Evolutionary conservation across 1,139 yeast species (phyloP), one percentile per base, ranked within the genome.

Genomic region (Eremothecium sinecaudum): DNA sequence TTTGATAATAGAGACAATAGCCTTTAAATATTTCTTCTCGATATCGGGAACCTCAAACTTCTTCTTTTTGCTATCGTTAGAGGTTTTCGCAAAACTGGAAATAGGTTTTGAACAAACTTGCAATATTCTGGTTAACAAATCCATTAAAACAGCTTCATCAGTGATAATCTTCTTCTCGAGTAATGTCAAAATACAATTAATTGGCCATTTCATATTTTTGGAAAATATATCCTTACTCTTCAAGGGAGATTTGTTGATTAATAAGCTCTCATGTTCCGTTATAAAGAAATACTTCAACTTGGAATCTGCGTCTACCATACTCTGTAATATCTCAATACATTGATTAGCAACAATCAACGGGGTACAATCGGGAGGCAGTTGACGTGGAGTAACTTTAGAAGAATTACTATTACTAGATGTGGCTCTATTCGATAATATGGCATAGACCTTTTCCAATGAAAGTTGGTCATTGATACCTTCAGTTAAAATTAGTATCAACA

Each of bases 81-180:
- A 46, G 3, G 55, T 55, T 37, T 62, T 63, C 31, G 65, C 64
- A 40, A 77, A 61, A 0, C 69, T 63, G 20, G 68, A 69, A 37
- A 86, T 63, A 1, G 94, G 87, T 41, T 80, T 69, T 0, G 94
- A 80, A 5, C 92, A 74, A 31, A 79, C 73, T 49, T 81, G 90
- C 29, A 86, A 64, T 8, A 84, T 73, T 37, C 82, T 65, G 0
- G 95, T 79, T 25, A 84, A 62, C 24, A 77, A 61, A 50, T 86
- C 95, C 75, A 86, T 71, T 43, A 84, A 67, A 3, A 75, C 72
- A 11, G 79, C 75, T 52, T 81, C 93, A 38, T 79, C 82, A 21
- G 73, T 71, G 31, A 86, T 72, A 10, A 77, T 53, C 8, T 69
- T 66, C 40, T 76, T 74, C 28, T 77, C 82, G 39, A 87, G 63